Evolutionary conservation across 169 alveolate genomes (phyloP).

Genomic region (Plasmodium falciparum): DNA sequence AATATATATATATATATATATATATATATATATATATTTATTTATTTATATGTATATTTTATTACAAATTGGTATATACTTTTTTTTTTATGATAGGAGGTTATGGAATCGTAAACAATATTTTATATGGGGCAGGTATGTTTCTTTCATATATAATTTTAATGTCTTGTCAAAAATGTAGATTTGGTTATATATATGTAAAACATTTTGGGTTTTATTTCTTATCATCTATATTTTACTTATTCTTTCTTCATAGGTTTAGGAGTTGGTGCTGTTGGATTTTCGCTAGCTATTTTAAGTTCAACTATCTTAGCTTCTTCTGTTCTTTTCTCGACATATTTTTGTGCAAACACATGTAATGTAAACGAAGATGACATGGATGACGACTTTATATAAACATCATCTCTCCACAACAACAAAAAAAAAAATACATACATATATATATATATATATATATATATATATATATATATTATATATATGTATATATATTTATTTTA

Average conservation of each 20-base stretch:
- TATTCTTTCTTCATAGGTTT: slow-evolving; percentile 13
- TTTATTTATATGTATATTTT: background rate
- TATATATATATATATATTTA: slow-evolving; percentile 2
- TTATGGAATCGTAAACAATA: slow-evolving; percentile 46
- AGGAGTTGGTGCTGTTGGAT: slow-evolving; percentile 76
- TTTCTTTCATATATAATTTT: background rate
- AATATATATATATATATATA: background rate
- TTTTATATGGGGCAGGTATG: slow-evolving; percentile 70
- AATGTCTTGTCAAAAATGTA: background rate
- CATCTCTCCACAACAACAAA: background rate
- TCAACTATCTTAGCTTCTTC: slow-evolving; percentile 71
- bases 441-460: too few relatives aligned
- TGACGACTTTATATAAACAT: slow-evolving; percentile 18
- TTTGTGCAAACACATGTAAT: slow-evolving; percentile 68
- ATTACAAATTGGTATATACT: background rate
- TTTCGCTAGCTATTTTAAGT: slow-evolving; percentile 57
- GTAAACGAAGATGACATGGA: slow-evolving; percentile 34
- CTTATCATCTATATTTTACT: too few relatives aligned
- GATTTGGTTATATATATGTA: background rate
- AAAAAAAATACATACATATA: background rate
- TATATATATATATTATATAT: too few relatives aligned
- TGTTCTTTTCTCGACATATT: slow-evolving; percentile 45
- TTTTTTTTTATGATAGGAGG: background rate
- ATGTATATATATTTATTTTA: too few relatives aligned
- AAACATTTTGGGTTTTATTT: too few relatives aligned